Base-by-base conservation (phyloP, 257 asterid species). In the Solanum etuberosum region DNA sequence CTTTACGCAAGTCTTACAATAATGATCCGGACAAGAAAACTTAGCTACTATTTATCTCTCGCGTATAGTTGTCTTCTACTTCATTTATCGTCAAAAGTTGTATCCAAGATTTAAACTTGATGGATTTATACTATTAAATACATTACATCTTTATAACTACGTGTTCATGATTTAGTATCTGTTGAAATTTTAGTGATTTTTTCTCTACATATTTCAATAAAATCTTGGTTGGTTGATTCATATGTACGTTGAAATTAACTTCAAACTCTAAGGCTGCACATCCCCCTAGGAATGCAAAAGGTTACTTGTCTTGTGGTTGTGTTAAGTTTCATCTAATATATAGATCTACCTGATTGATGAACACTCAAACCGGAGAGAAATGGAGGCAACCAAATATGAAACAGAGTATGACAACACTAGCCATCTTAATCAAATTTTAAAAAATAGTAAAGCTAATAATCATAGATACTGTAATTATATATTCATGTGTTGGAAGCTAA, bases 1-100 rank as follows among this genome's bases (percentile, higher is more conserved):
- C 91, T 9, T 88, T 94, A 92, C 63, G 59, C 73, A 89, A 89
- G 68, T 88, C 70, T 77, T 81, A 51, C 85, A 78, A 83, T 80
- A 87, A 88, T 68, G 92, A 91, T 85, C 86, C 74, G 12, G 88
- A 87, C 21, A 87, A 85, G 42, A 83, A 87, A 80, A 3, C 68
- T 25, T 78, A 78, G 84, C 25, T 25, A 12, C n/a, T 18, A 6
- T 2, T 54, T 57, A 40, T n/a, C 40, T 76, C 59, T 76, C 8
- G 35, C n/a, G 27, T 13, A 40, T 76, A n/a, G 23, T 40, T 76
- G 59, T 76, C 59, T 11, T 76, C 84, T 38, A 38, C 59, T 76
- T 23, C 81, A 35, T 73, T 72, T 73, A 5, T n/a, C 12, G 4
- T 37, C 80, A 73, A 4, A 73, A 34, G 27, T 34, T 34, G 11